phyloP scores from a whole-genome alignment of 164 flowering plant species.

The Tetrastigma voinierianum region DNA sequence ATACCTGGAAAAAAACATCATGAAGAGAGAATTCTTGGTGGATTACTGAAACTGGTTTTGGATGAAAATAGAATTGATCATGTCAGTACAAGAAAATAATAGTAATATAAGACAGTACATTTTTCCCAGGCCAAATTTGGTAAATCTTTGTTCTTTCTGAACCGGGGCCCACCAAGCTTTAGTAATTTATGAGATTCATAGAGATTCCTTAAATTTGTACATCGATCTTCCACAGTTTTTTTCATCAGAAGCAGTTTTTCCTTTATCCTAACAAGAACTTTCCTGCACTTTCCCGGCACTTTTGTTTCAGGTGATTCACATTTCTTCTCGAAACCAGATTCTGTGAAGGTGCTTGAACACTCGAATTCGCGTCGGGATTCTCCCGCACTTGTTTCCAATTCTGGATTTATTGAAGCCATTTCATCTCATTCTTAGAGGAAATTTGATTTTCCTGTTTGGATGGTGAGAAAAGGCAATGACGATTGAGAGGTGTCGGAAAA shows the following conservation, averaged over 20 bases:
- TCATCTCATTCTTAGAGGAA: too few relatives aligned
- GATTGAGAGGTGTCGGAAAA: too few relatives aligned
- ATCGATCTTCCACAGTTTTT: conserved; percentile 9
- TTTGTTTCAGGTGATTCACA: background rate
- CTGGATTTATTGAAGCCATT: too few relatives aligned
- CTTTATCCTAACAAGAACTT: background rate
- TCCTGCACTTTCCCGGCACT: background rate
- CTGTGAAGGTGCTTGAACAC: background rate
- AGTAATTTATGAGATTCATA: too few relatives aligned
- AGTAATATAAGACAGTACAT: conserved; percentile 19
- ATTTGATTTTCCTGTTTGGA: too few relatives aligned
- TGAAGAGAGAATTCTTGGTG: background rate
- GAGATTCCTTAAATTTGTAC: too few relatives aligned
- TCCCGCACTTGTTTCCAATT: background rate
- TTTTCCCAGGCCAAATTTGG: conserved; percentile 56
- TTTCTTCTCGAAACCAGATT: background rate
- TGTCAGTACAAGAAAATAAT: too few relatives aligned
- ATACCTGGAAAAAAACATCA: conserved; percentile 34
- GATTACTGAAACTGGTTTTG: background rate
- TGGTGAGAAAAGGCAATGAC: too few relatives aligned
- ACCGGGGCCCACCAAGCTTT: too few relatives aligned
- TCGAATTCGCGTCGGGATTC: background rate
- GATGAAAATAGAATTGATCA: background rate
- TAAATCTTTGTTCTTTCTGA: conserved; percentile 24
- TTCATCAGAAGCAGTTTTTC: conserved; percentile 1